Conservation (phyloP, 2,329 filamentous ascomycete species). For the Exophiala aquamarina region DNA sequence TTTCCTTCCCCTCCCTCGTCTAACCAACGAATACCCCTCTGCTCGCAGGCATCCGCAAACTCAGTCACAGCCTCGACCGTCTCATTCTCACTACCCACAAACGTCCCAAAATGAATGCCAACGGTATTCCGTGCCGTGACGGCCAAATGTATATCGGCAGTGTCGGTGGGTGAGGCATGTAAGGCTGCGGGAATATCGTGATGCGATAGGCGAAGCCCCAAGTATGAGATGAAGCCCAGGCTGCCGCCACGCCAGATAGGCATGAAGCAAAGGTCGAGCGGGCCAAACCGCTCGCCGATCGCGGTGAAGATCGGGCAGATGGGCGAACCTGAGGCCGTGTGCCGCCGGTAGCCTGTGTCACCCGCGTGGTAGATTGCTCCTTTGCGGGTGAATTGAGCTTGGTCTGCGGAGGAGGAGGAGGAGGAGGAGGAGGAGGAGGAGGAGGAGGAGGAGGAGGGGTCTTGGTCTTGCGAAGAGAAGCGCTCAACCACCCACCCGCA, state of each 20-base stretch:
- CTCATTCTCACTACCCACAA: constrained; percentile 17
- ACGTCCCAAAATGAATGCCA: constrained; percentile 53
- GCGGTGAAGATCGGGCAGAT: constrained; percentile 50
- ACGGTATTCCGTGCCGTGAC: constrained; percentile 47
- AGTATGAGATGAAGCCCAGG: constrained; percentile 20
- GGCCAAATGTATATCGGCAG: constrained; percentile 48
- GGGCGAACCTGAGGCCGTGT: constrained; percentile 29
- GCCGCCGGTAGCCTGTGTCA: constrained; percentile 48
- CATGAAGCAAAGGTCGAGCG: constrained; percentile 50
- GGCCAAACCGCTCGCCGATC: constrained; percentile 47
- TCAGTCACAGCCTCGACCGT: constrained; percentile 18
- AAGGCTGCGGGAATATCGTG: constrained; percentile 44
- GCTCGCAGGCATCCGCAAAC: constrained; percentile 13
- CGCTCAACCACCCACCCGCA: constrained; percentile 38
- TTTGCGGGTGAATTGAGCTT: constrained; percentile 20
- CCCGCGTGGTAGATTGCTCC: constrained; percentile 42
- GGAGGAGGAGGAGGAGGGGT: not conserved
- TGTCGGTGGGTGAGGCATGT: constrained; percentile 50
- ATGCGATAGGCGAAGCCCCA: constrained; percentile 35
- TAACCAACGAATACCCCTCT: constrained; percentile 1
- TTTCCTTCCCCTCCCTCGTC: not conserved
- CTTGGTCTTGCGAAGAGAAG: constrained; percentile 31
- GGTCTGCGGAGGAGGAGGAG: no score
- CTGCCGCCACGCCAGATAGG: constrained; percentile 48
- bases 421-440: no score